Conservation (phyloP, 495 filamentous ascomycete genomes). For the Entonaema liquescens region DNA sequence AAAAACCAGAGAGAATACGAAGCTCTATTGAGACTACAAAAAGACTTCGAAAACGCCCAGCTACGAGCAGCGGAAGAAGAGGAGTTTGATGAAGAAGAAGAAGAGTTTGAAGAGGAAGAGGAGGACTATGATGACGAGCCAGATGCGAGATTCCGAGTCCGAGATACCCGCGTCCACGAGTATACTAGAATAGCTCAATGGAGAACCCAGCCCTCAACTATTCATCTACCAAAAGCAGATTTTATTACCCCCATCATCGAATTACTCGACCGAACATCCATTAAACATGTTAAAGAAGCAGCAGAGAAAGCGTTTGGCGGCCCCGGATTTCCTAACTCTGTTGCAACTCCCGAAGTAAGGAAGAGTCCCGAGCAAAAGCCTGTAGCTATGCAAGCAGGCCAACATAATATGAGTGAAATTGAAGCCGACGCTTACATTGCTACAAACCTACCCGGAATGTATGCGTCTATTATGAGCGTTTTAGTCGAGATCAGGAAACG, state of each 20-base stretch:
- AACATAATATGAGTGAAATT: slow-evolving; percentile 80
- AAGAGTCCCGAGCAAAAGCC: slow-evolving; percentile 66
- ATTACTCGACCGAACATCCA: slow-evolving; percentile 71
- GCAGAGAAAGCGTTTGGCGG: slow-evolving; percentile 80
- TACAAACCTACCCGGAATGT: slow-evolving; percentile 80
- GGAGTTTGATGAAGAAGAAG: slow-evolving; percentile 50
- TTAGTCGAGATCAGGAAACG: slow-evolving; percentile 87
- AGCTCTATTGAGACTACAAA: slow-evolving; percentile 58
- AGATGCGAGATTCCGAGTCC: slow-evolving; percentile 40
- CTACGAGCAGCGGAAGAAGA: slow-evolving; percentile 58
- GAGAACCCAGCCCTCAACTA: slow-evolving; percentile 71
- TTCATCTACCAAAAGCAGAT: slow-evolving; percentile 70
- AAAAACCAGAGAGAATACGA: slow-evolving; percentile 61
- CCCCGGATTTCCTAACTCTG: slow-evolving; percentile 73
- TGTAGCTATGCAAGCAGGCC: slow-evolving; percentile 73
- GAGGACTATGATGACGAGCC: slow-evolving; percentile 50
- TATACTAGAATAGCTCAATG: slow-evolving; percentile 70
- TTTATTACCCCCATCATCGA: slow-evolving; percentile 72
- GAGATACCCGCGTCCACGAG: slow-evolving; percentile 64
- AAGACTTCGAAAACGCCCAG: slow-evolving; percentile 62
- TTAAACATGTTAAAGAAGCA: slow-evolving; percentile 74
- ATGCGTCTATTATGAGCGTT: slow-evolving; percentile 75
- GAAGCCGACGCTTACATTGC: slow-evolving; percentile 87
- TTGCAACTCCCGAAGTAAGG: slow-evolving; percentile 49
- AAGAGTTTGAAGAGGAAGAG: slow-evolving; percentile 50